phyloP scores from a whole-genome alignment of 495 filamentous ascomycete species.

The Trichoderma erinaceum region DNA sequence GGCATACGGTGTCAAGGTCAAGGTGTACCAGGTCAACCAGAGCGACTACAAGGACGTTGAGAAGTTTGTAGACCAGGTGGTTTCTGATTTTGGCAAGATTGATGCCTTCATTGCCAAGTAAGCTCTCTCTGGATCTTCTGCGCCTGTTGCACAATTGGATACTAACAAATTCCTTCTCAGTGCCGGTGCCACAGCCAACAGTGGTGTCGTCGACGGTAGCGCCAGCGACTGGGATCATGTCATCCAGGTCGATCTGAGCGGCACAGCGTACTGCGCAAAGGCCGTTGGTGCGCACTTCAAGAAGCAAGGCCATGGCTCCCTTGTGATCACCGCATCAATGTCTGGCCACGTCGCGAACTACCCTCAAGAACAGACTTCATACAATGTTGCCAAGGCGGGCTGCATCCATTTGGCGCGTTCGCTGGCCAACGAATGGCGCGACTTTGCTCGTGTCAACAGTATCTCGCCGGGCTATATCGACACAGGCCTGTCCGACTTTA shows the following conservation, averaged over 20 bases:
- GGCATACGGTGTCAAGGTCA: conserved; percentile 51
- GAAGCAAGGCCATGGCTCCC: conserved; percentile 40
- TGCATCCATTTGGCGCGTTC: conserved; percentile 45
- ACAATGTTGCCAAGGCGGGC: conserved; percentile 71
- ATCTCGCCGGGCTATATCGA: conserved; percentile 76
- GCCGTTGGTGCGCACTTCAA: conserved; percentile 54
- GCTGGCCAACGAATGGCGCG: conserved; percentile 70
- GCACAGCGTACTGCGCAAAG: conserved; percentile 59
- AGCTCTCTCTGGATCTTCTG: conserved; percentile 23
- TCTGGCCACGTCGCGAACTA: conserved; percentile 71
- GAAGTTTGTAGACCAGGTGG: conserved; percentile 46
- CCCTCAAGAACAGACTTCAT: conserved; percentile 71
- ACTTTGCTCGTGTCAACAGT: conserved; percentile 69
- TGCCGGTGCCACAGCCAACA: conserved; percentile 40
- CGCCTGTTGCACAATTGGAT: background rate
- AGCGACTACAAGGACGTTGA: conserved; percentile 49
- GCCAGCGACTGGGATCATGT: conserved; percentile 43
- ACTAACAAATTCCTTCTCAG: conserved; percentile 23
- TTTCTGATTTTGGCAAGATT: conserved; percentile 51
- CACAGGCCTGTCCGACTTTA: conserved; percentile 71
- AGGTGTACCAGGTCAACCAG: conserved; percentile 62
- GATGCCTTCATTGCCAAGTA: conserved; percentile 44
- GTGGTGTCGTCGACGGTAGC: conserved; percentile 36
- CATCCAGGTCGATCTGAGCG: conserved; percentile 60
- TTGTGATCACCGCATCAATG: conserved; percentile 59